Evolutionary conservation across 345 rosid species (phyloP).

Genomic region (Eucalyptus rudis): DNA sequence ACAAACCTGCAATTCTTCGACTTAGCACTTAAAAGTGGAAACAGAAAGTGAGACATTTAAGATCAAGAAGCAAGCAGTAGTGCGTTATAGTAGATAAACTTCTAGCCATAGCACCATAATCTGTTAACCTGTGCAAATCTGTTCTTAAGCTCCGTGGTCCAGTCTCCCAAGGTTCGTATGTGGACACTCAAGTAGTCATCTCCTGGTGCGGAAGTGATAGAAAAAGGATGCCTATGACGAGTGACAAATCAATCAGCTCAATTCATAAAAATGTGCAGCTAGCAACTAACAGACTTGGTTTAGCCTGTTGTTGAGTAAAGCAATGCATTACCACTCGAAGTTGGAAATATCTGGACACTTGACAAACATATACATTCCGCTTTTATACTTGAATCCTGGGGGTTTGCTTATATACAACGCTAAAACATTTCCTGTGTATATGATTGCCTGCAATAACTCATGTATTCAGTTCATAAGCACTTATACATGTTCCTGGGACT

Average conservation of each 20-base stretch:
- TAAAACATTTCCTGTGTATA: conserved; percentile 84
- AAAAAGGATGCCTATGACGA: conserved; percentile 80
- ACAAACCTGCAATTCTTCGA: conserved; percentile 39
- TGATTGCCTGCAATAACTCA: conserved; percentile 51
- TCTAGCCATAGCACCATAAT: background rate
- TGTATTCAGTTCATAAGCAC: background rate
- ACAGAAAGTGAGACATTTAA: background rate
- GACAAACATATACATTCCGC: conserved; percentile 95
- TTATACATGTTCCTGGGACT: background rate
- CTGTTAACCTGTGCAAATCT: conserved; percentile 44
- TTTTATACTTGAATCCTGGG: conserved; percentile 62
- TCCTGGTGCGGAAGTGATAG: conserved; percentile 91
- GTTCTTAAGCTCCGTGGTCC: conserved; percentile 71
- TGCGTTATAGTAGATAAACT: background rate
- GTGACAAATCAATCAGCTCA: background rate
- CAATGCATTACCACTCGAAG: conserved; percentile 61
- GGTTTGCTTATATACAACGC: conserved; percentile 87
- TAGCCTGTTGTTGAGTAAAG: no score
- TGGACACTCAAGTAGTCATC: conserved; percentile 85
- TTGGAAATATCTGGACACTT: conserved; percentile 74
- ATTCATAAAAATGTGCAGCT: background rate
- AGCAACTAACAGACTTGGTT: background rate
- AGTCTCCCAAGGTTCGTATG: conserved; percentile 84
- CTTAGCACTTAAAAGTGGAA: background rate
- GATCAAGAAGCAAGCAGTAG: background rate